A percentile compares a stretch with the other conserved stretches of the same genome.
phyloP scores from a whole-genome alignment of 306 rosid genomes.

The Vigna mungo region DNA sequence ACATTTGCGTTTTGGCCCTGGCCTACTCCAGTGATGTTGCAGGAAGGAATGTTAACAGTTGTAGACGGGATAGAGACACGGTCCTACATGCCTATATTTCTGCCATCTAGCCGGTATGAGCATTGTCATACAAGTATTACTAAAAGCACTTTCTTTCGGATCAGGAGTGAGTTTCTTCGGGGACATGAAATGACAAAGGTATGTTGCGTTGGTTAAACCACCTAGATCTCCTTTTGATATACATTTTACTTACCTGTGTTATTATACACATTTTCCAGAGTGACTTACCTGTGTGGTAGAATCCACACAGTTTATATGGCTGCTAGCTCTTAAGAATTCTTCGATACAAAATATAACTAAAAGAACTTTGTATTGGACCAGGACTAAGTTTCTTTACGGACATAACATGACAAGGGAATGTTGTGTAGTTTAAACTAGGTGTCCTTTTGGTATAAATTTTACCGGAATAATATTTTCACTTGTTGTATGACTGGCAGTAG shows the following conservation, averaged over 20 bases:
- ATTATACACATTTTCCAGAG: conserved; percentile 2
- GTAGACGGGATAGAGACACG: conserved; percentile 37
- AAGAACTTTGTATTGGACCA: conserved; percentile 52
- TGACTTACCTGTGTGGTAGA: background rate
- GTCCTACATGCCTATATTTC: conserved; percentile 54
- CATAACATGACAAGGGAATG: background rate
- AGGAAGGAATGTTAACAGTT: conserved; percentile 43
- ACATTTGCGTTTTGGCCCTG: conserved; percentile 60
- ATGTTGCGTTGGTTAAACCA: conserved; percentile 31
- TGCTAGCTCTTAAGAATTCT: conserved; percentile 41
- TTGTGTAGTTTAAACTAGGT: background rate
- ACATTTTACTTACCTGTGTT: background rate
- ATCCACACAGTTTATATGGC: background rate
- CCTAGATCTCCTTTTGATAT: background rate
- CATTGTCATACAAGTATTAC: conserved; percentile 56
- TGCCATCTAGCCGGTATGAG: conserved; percentile 50
- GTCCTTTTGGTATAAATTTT: background rate
- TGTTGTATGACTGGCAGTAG: too few species aligned
- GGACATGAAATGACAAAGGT: conserved; percentile 54
- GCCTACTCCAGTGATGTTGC: conserved; percentile 56
- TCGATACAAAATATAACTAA: conserved; percentile 50
- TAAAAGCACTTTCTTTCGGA: conserved; percentile 52
- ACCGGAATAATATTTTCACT: too few species aligned
- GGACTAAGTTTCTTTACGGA: background rate
- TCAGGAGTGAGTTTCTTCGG: conserved; percentile 51